Base-by-base conservation (phyloP, 2,329 filamentous ascomycete species). In the Aspergillus sojae region DNA sequence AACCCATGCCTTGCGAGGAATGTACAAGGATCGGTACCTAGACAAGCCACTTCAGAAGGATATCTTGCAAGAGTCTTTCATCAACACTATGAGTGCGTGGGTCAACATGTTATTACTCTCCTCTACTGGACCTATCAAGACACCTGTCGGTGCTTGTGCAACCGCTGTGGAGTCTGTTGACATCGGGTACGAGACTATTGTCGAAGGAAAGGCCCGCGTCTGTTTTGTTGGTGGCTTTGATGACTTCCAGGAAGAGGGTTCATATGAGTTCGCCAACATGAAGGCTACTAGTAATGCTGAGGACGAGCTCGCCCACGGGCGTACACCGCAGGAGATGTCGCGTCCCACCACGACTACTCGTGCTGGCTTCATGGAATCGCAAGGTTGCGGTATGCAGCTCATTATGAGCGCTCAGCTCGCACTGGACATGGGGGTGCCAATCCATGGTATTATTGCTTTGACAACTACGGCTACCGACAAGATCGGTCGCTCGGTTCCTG, bases 221-320 rank as follows among this genome's bases (percentile, higher is more conserved):
- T 98, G 94, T 86, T 91, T 99, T 69, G 96, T 99, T 64, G 95
- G 95, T 87, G 95, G 95, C 71, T 98, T 99, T 75, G 95, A 99
- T 83, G 96, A 99, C 82, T 97, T 99, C 84, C 93, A 96, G 75
- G 95, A 99, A 82, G 95, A 99, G 82, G 96, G 95, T 58, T 99
- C 95, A 1, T 99, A 97, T 76, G 95, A 99, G 80, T 99, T 99
- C 78, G 95, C 95, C 84, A 99, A 99, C 85, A 99, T 99, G 95
- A 96, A 97, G 82, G 95, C 95, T 64, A 99, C 95, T 61, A 97
- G 94, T 86, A 99, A 98, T 76, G 94, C 94, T 30, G 91, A 97
- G 65, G 94, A 98, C 71, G 96, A 99, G 79, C 92, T 99, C 72
- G 93, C 89, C 11, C 95, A 98, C 74, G 95, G 95, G 55, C 92